A percentile compares a stretch with the other conserved stretches of the same genome.
phyloP scores from a whole-genome alignment of 2,329 filamentous ascomycete species.

The Colletotrichum higginsianum region DNA sequence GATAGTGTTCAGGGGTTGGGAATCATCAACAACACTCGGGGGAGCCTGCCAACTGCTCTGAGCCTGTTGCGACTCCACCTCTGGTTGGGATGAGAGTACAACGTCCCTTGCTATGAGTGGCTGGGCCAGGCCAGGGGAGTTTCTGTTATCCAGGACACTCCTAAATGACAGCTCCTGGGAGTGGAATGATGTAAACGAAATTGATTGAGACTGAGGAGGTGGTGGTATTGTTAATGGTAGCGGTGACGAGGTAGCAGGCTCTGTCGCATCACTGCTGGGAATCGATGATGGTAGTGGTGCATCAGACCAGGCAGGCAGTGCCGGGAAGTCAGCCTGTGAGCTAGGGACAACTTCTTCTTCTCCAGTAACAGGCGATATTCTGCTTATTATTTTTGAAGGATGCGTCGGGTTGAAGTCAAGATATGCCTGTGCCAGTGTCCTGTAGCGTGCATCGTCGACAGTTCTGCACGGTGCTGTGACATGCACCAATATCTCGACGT shows the following conservation, averaged over 20 bases:
- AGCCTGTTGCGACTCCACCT: background rate
- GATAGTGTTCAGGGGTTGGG: slow-evolving; percentile 60
- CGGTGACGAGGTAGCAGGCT: slow-evolving; percentile 28
- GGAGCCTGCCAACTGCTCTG: slow-evolving; percentile 58
- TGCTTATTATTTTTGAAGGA: slow-evolving; percentile 30
- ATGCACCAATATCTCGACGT: slow-evolving; percentile 70
- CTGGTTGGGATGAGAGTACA: slow-evolving; percentile 24
- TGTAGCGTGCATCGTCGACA: slow-evolving; percentile 64
- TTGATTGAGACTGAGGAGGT: background rate
- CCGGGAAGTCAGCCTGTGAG: slow-evolving; percentile 18
- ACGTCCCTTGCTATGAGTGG: slow-evolving; percentile 8
- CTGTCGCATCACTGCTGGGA: slow-evolving; percentile 21
- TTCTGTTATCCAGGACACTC: slow-evolving; percentile 60
- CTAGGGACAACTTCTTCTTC: slow-evolving; percentile 18
- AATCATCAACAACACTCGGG: slow-evolving; percentile 69
- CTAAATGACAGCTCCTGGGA: slow-evolving; percentile 59
- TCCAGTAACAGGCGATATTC: background rate
- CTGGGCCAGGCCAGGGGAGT: slow-evolving; percentile 49
- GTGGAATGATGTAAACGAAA: slow-evolving; percentile 6
- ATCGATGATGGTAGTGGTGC: slow-evolving; percentile 10
- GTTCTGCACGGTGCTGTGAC: slow-evolving; percentile 65
- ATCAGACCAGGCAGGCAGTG: slow-evolving; percentile 29
- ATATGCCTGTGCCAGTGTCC: slow-evolving; percentile 66
- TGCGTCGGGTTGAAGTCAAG: slow-evolving; percentile 60
- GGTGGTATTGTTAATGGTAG: background rate